Percentiles rank a stretch among this genome's conserved stretches.
Conservation (phyloP, 202 grass and related monocot genomes). For the Eragrostis tef region DNA sequence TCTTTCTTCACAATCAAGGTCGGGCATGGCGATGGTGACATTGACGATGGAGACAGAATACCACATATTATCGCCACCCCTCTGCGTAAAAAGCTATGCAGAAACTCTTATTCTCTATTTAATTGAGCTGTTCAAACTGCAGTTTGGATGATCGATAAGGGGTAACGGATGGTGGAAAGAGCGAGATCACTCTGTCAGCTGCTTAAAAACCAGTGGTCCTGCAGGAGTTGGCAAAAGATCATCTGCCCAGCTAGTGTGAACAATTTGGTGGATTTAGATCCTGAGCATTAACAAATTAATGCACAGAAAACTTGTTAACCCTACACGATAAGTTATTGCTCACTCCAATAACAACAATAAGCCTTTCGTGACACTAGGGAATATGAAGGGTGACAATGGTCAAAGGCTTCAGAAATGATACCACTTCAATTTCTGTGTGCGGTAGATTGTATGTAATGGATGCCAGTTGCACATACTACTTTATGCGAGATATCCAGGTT, state of each 20-base stretch:
- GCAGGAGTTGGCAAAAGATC: no score
- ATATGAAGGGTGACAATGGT: background rate
- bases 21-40: background rate
- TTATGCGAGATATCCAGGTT: background rate
- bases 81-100: background rate
- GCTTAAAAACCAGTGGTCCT: no score
- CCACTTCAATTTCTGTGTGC: background rate
- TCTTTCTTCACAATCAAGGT: background rate
- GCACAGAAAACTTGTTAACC: background rate
- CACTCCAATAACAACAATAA: background rate
- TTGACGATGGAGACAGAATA: background rate
- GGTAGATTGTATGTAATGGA: background rate
- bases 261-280: background rate
- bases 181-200: background rate
- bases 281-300: background rate
- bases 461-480: background rate
- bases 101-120: background rate
- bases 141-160: conserved; percentile 9
- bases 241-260: background rate
- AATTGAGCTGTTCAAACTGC: background rate
- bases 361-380: background rate
- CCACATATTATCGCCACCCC: background rate
- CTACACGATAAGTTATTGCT: background rate
- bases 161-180: background rate
- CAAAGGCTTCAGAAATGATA: background rate